A percentile compares a stretch with the other conserved stretches of the same genome.
phyloP scores from a whole-genome alignment of 345 rosid genomes.

The Diplotaxis tenuifolia region DNA sequence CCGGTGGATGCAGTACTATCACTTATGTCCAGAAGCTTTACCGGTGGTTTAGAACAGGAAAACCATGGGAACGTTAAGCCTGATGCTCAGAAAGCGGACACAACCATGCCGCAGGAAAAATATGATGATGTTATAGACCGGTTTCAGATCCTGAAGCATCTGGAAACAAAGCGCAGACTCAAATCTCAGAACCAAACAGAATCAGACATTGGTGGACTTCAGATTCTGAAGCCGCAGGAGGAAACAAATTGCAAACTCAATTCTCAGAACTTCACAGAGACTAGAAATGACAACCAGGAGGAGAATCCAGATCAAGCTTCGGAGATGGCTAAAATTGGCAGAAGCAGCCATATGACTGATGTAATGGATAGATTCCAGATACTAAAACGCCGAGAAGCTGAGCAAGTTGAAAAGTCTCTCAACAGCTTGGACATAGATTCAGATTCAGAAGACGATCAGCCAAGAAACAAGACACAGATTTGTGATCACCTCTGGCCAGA shows the following conservation, averaged over 20 bases:
- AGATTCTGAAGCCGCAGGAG: not conserved
- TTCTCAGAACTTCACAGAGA: not conserved
- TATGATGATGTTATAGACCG: constrained; percentile 53
- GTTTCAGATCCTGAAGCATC: constrained; percentile 45
- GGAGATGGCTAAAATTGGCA: constrained; percentile 24
- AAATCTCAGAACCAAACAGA: constrained; percentile 17
- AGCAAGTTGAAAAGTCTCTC: constrained; percentile 19
- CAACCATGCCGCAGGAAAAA: constrained; percentile 20
- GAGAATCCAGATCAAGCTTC: constrained; percentile 28
- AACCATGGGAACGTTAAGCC: constrained; percentile 17
- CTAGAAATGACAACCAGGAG: not conserved
- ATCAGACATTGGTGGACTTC: constrained; percentile 6
- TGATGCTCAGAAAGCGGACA: constrained; percentile 16
- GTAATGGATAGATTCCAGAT: constrained; percentile 54
- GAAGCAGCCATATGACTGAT: constrained; percentile 43
- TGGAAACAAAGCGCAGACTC: constrained; percentile 17
- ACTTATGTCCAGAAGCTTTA: constrained; percentile 26
- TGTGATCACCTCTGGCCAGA: constrained; percentile 4
- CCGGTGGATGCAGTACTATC: constrained; percentile 21
- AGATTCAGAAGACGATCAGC: constrained; percentile 12
- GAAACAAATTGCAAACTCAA: not conserved
- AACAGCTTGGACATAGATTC: constrained; percentile 24
- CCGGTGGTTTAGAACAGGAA: constrained; percentile 19
- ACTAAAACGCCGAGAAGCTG: constrained; percentile 43
- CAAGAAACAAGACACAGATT: constrained; percentile 1